Evolutionary conservation across 2,329 filamentous ascomycete genomes (phyloP).

Genomic region (Stagonosporopsis tanaceti): DNA sequence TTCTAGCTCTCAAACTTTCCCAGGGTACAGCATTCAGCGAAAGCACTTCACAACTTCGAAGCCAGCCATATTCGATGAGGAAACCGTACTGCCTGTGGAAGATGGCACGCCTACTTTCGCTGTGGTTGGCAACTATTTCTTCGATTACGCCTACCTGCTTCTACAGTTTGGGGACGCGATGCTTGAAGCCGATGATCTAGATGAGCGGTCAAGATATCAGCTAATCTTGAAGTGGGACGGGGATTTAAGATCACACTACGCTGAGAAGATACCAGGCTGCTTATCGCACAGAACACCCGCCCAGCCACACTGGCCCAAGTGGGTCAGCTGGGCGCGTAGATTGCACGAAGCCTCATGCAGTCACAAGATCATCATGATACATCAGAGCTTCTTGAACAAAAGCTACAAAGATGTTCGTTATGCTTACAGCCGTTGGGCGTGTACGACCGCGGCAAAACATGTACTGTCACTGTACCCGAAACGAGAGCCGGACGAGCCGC

Average conservation of each 20-base stretch:
- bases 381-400: conserved; percentile 53
- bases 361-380: conserved; percentile 58
- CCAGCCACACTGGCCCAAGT: conserved; percentile 51
- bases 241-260: conserved; percentile 46
- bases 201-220: conserved; percentile 49
- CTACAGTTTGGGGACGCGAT: conserved; percentile 52
- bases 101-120: conserved; percentile 45
- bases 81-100: conserved; percentile 35
- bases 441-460: conserved; percentile 51
- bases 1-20: no score
- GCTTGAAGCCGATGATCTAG: conserved; percentile 42
- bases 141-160: conserved; percentile 51
- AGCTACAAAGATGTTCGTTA: conserved; percentile 55
- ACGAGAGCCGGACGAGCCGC: conserved; percentile 49
- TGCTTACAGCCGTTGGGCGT: conserved; percentile 54
- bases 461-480: conserved; percentile 52
- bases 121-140: conserved; percentile 32
- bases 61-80: conserved; percentile 50
- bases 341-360: conserved; percentile 50
- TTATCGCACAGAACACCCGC: conserved; percentile 44
- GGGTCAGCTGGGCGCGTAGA: conserved; percentile 52
- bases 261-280: conserved; percentile 47
- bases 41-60: conserved; percentile 46
- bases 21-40: conserved; percentile 44
- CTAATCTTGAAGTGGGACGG: conserved; percentile 53